A percentile compares a stretch with the other conserved stretches of the same genome.
These are phyloP conservation scores for Jasminum sambac DNA, from an alignment of 257 asterid genomes.

Conservation along the genomic window DNA sequence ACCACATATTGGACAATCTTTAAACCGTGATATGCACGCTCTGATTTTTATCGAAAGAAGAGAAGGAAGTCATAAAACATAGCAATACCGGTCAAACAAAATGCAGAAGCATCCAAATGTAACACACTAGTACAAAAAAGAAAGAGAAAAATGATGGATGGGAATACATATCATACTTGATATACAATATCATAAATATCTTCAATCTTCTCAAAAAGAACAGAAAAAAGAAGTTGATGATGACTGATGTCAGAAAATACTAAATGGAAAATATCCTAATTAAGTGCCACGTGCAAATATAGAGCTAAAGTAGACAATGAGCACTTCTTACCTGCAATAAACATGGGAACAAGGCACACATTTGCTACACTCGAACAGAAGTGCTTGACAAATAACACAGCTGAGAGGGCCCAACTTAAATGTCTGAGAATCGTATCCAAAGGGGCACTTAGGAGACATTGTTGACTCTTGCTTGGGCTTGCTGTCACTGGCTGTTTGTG, in stretches of 20 bases:
- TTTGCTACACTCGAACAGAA: conserved; percentile 82
- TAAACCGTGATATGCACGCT: conserved; percentile 75
- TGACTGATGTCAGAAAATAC: not conserved
- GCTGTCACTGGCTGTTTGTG: conserved; percentile 36
- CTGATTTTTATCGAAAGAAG: conserved; percentile 44
- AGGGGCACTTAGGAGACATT: conserved; percentile 46
- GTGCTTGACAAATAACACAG: conserved; percentile 93
- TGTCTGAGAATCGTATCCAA: conserved; percentile 72
- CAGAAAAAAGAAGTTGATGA: not conserved
- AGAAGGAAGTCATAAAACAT: not conserved
- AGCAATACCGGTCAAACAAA: not conserved
- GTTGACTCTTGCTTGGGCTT: conserved; percentile 27
- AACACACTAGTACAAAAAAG: not conserved
- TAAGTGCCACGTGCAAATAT: not conserved
- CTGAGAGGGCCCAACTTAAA: conserved; percentile 95
- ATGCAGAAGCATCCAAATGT: not conserved
- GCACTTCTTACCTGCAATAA: conserved; percentile 78
- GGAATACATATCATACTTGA: not conserved
- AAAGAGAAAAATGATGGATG: not conserved
- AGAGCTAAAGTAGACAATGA: not conserved
- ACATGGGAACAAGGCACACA: conserved; percentile 92
- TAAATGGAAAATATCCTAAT: not conserved
- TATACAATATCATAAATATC: not conserved
- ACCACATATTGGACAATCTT: conserved; percentile 96
- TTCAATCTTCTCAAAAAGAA: not conserved